Base-by-base conservation (phyloP, 345 rosid species). In the Excoecaria cochinchinensis region DNA sequence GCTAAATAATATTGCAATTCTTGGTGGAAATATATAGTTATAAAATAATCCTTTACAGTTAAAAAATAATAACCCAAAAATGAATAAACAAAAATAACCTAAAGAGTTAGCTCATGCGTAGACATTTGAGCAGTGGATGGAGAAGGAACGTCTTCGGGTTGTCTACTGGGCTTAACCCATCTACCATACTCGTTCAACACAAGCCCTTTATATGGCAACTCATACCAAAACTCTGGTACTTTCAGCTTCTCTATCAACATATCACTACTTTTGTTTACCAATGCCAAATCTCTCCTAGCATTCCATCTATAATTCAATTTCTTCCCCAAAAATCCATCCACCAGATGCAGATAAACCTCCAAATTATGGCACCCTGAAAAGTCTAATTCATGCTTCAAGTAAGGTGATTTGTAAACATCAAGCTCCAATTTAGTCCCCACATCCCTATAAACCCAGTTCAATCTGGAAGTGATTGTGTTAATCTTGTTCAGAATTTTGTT, bases 151-250 rank as follows among this genome's bases (percentile, higher is more conserved):
- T 93, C 93, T 86, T 93, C 93, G 0, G 84, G 84, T 5, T 82
- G 81, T 71, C 95, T 90, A 21, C 79, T 79, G 1, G 90, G 95
- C 78, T 86, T 90, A 44, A 90, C 92, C 97, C 95, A 93, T 75
- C 95, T 80, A 0, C 95, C 95, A 51, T 88, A 52, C 67, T 83
- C 80, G 78, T 91, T 87, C 58, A 84, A n/a, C 5, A 69, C 46
- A n/a, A 79, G 67, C 39, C 82, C 78, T 64, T 79, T 79, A 55
- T 74, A 42, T 3, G 82, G 73, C 74, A 80, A 56, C 68, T 87
- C 85, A 63, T 82, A 90, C 90, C 92, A 88, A 78, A 36, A 87
- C 62, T 81, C 88, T 0, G 90, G 92, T 74, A 90, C 87, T 69
- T 75, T 87, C 9, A 88, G 79, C 56, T 86, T 86, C 64, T 87